phyloP scores from a whole-genome alignment of 495 filamentous ascomycete species.

The Xylaria grammica region DNA sequence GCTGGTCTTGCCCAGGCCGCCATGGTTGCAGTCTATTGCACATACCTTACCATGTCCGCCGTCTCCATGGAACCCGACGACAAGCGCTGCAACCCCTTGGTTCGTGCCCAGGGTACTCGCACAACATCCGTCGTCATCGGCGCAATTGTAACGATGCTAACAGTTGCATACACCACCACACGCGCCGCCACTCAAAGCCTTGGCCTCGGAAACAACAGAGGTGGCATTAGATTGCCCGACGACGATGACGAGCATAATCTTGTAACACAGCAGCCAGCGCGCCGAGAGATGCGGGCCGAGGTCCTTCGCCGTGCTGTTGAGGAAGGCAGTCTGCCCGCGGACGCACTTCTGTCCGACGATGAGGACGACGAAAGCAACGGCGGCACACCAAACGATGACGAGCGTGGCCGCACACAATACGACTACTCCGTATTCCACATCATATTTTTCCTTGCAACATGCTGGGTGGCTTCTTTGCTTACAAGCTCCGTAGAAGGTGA shows the following conservation, averaged over 20 bases:
- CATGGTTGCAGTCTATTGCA: slow-evolving; percentile 98
- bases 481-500: slow-evolving; percentile 75
- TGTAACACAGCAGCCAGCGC: slow-evolving; percentile 84
- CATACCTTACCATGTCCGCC: slow-evolving; percentile 96
- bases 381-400: slow-evolving; percentile 77
- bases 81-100: slow-evolving; percentile 87
- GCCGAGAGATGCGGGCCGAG: slow-evolving; percentile 89
- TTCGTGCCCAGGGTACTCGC: slow-evolving; percentile 87
- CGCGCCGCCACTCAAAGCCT: slow-evolving; percentile 94
- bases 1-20: slow-evolving; percentile 95
- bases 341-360: slow-evolving; percentile 81
- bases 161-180: slow-evolving; percentile 96
- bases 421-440: slow-evolving; percentile 96
- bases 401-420: slow-evolving; percentile 88
- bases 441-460: slow-evolving; percentile 95
- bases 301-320: slow-evolving; percentile 91
- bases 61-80: slow-evolving; percentile 99
- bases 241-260: slow-evolving; percentile 84
- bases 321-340: slow-evolving; percentile 87
- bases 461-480: slow-evolving; percentile 92
- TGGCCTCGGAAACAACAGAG: slow-evolving; percentile 69
- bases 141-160: slow-evolving; percentile 94
- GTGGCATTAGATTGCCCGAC: slow-evolving; percentile 65
- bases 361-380: slow-evolving; percentile 69
- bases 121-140: slow-evolving; percentile 88